Base-by-base conservation (phyloP, 345 rosid species). In the Gossypium thurberi region DNA sequence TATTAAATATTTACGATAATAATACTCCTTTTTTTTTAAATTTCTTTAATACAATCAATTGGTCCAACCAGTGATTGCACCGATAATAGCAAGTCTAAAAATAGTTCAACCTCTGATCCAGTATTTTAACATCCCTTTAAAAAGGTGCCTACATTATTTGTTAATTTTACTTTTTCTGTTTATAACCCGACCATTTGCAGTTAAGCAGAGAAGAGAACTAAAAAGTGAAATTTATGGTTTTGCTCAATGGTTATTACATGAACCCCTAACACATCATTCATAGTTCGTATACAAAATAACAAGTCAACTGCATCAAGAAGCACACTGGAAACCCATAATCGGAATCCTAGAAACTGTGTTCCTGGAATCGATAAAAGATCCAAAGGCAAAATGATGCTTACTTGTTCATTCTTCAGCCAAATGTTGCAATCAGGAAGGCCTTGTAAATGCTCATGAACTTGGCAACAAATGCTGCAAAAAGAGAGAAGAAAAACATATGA, bases 401-500 rank as follows among this genome's bases (percentile, higher is more conserved):
- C 21, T 20, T 10, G 5, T 55, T 3, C 10, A 6, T 63, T 75
- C 84, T 80, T 87, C 85, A 90, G 56, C 94, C 98, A 79, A 88
- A 91, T 56, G 97, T 81, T 67, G 89, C 82, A 51, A 94, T 90
- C 60, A 94, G 94, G 75, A 94, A 94, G 46, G 84, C 90, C 77
- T 90, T 94, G 40, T 94, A 94, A 63, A 88, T 78, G 85, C 98
- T 94, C 97, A 94, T 89, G 82, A 94, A 94, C 87, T 94, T 94
- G 68, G 97, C 97, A 72, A 91, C 86, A 81, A 94, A 94, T 53
- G 97, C 97, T 91, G 92, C 84, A 82, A 68, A 50, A 43, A 50
- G 42, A 20, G 47, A 44, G 12, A 33, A 58, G 23, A 61, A 62
- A 42, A 73, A 21, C 65, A 71, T 6, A 57, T 28, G 8, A 73